Evolutionary conservation across 2,329 filamentous ascomycete genomes (phyloP), one percentile per base, ranked within the genome.

Genomic region (Diaporthe aspalathi): DNA sequence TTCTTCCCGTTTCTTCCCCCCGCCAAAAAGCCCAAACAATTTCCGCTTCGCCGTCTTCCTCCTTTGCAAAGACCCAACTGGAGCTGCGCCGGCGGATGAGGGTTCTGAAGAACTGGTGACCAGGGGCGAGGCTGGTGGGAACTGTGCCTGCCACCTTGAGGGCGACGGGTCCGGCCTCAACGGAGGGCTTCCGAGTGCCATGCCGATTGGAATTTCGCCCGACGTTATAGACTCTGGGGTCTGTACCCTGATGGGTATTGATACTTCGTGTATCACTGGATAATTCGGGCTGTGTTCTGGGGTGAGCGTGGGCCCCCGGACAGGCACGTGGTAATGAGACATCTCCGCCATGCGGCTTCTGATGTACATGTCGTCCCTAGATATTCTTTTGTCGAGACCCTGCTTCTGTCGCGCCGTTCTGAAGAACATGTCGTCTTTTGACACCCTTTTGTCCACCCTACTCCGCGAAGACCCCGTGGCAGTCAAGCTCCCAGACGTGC

Each of bases 131-230:
- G 72, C 74, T 70, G 75, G 38, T 62, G 73, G 70, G 62, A 63
- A 73, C 52, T 29, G 60, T 29, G 76, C 78, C 43, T 76, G 79
- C 75, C 78, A 80, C 47, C 68, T 73, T 45, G 72, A 70, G 6
- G 75, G 75, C 50, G 78, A 78, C 24, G 75, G 60, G 29, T 65
- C 72, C 45, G 82, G 81, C 20, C 81, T 79, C 49, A 83, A 82
- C n/a, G 85, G 82, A 29, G 92, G 92, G 76, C 92, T 94, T 40
- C 92, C 92, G 70, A 94, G 81, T 1, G 92, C 92, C 86, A 94
- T 91, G 12, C 93, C 93, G 73, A 94, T 94, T 75, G 83, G 85
- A 73, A 83, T 81, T 54, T 84, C 83, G 9, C 82, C 80, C 2
- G 84, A 83, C 38, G 77, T 79, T 67, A 83, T 75, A 11, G 84